phyloP scores from a whole-genome alignment of 768 basidiomycete species.

The Calocera viscosa region DNA sequence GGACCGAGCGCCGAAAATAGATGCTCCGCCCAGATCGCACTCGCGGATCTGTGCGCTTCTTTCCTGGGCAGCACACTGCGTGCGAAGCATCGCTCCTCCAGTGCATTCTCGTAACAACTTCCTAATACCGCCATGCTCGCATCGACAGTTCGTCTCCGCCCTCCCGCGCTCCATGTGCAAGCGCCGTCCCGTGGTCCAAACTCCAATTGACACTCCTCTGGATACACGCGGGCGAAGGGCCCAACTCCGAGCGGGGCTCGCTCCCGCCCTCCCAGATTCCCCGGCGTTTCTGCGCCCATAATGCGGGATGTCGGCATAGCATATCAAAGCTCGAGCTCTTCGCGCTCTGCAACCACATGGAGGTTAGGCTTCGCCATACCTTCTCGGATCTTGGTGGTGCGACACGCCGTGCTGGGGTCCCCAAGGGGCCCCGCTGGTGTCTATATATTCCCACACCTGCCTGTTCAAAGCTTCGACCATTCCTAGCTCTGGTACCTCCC shows the following conservation, averaged over 20 bases:
- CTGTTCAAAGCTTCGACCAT: background rate
- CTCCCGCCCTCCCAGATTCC: background rate
- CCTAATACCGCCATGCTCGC: background rate
- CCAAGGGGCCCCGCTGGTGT: background rate
- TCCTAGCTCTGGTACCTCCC: no score
- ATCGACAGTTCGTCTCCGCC: background rate
- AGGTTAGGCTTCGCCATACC: background rate
- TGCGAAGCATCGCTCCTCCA: background rate
- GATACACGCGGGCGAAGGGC: background rate
- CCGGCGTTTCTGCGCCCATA: background rate
- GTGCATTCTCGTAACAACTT: background rate
- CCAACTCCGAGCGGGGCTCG: background rate
- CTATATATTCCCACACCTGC: background rate
- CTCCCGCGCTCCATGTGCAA: background rate
- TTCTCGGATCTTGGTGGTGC: slow-evolving; percentile 1
- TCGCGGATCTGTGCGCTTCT: background rate
- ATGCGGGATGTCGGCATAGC: background rate
- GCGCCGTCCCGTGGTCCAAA: background rate
- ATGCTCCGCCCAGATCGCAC: background rate
- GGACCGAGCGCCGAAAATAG: background rate
- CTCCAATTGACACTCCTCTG: background rate
- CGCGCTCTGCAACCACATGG: background rate
- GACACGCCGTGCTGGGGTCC: background rate
- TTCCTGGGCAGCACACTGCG: background rate
- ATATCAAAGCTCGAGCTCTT: background rate